phyloP scores from a whole-genome alignment of 129 eudicot genomes.

The sunflower (Helianthus annuus) region HanXRQr2.0-SUNRISE NC_035444.2:7440113-7440612 shows the following conservation, averaged over 20 bases:
- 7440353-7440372: too few species aligned
- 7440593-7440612: conserved; percentile 14
- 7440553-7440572: conserved; percentile 48
- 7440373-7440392: not conserved
- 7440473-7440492: conserved; percentile 70
- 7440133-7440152: not conserved
- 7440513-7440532: conserved; percentile 36
- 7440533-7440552: conserved; percentile 82
- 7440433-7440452: conserved; percentile 52
- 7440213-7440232: conserved; percentile 50
- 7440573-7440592: conserved; percentile 60
- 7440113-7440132: not conserved
- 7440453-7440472: conserved; percentile 65
- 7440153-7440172: not conserved
- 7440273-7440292: conserved; percentile 49
- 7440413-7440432: conserved; percentile 70
- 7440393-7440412: conserved; percentile 32
- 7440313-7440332: conserved; percentile 90
- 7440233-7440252: conserved; percentile 53
- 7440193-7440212: conserved; percentile 52
- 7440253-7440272: conserved; percentile 53
- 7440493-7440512: conserved; percentile 56
- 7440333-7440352: conserved; percentile 2
- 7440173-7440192: conserved; percentile 43
- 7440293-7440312: conserved; percentile 38